Conservation (phyloP, 2,329 filamentous ascomycete genomes). For the Epichloe coenophiala region DNA sequence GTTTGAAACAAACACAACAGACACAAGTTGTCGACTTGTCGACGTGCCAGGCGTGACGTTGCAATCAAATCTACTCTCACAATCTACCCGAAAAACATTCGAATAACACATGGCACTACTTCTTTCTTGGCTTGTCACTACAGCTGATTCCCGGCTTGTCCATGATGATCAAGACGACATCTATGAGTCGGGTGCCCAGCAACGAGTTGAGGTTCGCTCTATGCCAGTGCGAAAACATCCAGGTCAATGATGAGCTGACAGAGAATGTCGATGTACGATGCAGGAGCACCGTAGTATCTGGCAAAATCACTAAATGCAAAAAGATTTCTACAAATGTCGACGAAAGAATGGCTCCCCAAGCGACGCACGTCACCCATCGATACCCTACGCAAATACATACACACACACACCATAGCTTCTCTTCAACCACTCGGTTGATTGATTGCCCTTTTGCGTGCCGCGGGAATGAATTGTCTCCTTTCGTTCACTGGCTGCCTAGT, state of each 20-base stretch:
- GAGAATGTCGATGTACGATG: conserved; percentile 34
- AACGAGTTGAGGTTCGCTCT: conserved; percentile 35
- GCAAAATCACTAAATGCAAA: conserved; percentile 12
- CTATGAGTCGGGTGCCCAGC: conserved; percentile 43
- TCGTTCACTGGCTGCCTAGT: too few relatives aligned
- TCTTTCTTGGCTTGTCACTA: conserved; percentile 31
- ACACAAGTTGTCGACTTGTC: not conserved
- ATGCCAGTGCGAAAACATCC: conserved; percentile 45
- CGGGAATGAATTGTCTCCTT: too few relatives aligned
- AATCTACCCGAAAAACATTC: not conserved
- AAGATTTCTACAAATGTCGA: not conserved
- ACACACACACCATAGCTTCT: too few relatives aligned
- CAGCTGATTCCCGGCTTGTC: conserved; percentile 46
- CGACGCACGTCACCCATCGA: not conserved
- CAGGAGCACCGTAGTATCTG: conserved; percentile 20
- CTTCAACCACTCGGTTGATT: not conserved
- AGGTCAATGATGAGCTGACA: conserved; percentile 30
- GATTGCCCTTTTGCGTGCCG: not conserved
- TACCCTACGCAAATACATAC: too few relatives aligned
- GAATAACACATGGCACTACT: not conserved
- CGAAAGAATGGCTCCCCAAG: too few relatives aligned
- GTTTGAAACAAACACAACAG: too few relatives aligned
- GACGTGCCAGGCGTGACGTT: not conserved
- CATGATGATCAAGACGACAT: conserved; percentile 39
- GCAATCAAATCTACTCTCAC: not conserved